A percentile compares a stretch with the other conserved stretches of the same genome.
Conservation (phyloP, 805 yeast species). For the Torulaspora microellipsoides region DNA sequence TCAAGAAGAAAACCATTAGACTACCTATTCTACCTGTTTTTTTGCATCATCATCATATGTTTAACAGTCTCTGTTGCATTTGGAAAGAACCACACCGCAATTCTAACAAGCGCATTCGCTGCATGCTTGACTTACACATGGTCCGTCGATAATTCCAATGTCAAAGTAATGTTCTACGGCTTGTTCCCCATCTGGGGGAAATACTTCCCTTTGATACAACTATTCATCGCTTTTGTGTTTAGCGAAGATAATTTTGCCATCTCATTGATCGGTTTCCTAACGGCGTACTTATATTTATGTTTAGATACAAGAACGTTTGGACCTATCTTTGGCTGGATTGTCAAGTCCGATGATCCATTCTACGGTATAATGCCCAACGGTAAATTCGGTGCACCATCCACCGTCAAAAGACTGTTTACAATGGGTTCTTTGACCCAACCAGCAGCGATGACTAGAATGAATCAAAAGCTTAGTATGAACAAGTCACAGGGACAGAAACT, state of each 20-base stretch:
- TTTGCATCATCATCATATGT: slow-evolving; percentile 17
- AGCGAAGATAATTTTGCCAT: slow-evolving; percentile 41
- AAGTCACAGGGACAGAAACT: slow-evolving; percentile 8
- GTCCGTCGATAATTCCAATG: slow-evolving; percentile 53
- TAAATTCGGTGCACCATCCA: slow-evolving; percentile 23
- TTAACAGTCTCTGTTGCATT: slow-evolving; percentile 8
- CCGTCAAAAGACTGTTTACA: slow-evolving; percentile 5
- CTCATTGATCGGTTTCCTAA: slow-evolving; percentile 46
- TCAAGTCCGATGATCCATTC: slow-evolving; percentile 10
- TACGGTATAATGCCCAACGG: slow-evolving; percentile 26
- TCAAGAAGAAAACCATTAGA: slow-evolving; percentile 19
- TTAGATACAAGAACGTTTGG: slow-evolving; percentile 54
- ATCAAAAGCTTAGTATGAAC: not conserved
- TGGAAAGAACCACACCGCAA: slow-evolving; percentile 13
- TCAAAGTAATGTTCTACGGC: slow-evolving; percentile 49
- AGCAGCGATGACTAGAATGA: not conserved
- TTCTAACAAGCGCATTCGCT: slow-evolving; percentile 24
- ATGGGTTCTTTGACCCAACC: not conserved
- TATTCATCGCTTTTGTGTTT: slow-evolving; percentile 39
- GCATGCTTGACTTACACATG: slow-evolving; percentile 50
- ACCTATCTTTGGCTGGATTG: slow-evolving; percentile 38
- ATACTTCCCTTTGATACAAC: slow-evolving; percentile 43
- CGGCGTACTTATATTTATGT: slow-evolving; percentile 59
- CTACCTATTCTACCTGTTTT: slow-evolving; percentile 26
- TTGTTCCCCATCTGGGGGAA: slow-evolving; percentile 52